phyloP scores from a whole-genome alignment of 306 rosid species.

The Chamaecrista fasciculata region DNA sequence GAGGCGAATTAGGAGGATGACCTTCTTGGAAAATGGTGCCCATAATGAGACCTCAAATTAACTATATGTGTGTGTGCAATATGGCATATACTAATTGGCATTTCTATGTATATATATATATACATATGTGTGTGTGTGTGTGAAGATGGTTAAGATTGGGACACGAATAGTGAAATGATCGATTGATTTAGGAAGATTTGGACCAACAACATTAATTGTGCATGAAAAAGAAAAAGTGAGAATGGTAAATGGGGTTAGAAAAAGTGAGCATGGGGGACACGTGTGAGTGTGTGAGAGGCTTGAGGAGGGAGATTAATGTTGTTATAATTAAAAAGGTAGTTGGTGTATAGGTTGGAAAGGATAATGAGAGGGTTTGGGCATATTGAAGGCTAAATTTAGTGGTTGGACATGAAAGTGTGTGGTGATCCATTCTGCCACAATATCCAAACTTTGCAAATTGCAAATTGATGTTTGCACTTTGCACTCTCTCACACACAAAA shows the following conservation, averaged over 20 bases:
- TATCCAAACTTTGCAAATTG: too few relatives aligned
- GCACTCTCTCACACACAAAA: too few relatives aligned
- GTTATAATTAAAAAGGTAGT: conserved; percentile 18
- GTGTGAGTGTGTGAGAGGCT: not conserved
- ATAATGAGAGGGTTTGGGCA: not conserved
- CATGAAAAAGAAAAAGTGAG: not conserved
- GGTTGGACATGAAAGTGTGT: conserved; percentile 16
- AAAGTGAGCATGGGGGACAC: not conserved
- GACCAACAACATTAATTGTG: not conserved
- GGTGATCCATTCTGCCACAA: conserved; percentile 1
- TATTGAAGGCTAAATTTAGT: conserved; percentile 26
- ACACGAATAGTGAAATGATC: too few relatives aligned
- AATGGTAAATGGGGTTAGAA: not conserved
- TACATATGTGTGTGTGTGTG: too few relatives aligned
- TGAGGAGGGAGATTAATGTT: not conserved
- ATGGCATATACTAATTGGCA: too few relatives aligned
- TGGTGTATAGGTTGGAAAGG: not conserved
- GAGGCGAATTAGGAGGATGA: conserved; percentile 24
- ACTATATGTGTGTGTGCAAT: not conserved
- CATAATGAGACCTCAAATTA: conserved; percentile 17
- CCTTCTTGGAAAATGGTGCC: conserved; percentile 22
- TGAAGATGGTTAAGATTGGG: conserved; percentile 13
- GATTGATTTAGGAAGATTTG: too few relatives aligned
- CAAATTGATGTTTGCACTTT: too few relatives aligned
- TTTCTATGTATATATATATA: not conserved